Evolutionary conservation across 305 asterid genomes (phyloP).

Genomic region (Fraxinus angustifolia): DNA sequence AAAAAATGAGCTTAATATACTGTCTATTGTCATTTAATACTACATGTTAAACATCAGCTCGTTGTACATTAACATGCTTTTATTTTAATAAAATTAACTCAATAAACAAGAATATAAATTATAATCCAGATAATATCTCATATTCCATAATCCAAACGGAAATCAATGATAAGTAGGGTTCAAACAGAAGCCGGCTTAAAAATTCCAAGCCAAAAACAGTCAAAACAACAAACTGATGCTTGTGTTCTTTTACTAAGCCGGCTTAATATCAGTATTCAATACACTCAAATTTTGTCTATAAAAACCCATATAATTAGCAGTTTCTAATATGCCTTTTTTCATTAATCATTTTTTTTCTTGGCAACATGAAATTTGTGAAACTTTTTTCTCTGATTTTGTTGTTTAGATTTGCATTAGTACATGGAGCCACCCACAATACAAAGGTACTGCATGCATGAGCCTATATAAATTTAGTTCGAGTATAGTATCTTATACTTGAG

Average conservation of each 20-base stretch:
- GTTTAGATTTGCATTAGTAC: slow-evolving; percentile 24
- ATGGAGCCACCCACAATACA: slow-evolving; percentile 22
- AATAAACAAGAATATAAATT: not conserved
- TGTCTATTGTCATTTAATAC: not conserved
- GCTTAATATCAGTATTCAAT: slow-evolving; percentile 6
- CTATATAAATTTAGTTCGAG: not conserved
- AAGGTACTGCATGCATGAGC: slow-evolving; percentile 29
- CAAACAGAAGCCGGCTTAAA: slow-evolving; percentile 33
- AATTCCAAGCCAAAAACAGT: slow-evolving; percentile 24
- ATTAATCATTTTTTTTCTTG: slow-evolving; percentile 4
- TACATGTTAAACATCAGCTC: not conserved
- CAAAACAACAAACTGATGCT: slow-evolving; percentile 16
- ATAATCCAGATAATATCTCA: not conserved
- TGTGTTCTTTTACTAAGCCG: slow-evolving; percentile 21
- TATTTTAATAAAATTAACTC: not conserved
- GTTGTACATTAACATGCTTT: not conserved
- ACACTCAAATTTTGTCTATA: slow-evolving; percentile 22
- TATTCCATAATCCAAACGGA: not conserved
- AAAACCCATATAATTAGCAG: slow-evolving; percentile 22
- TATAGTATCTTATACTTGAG: not conserved
- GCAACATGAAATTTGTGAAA: slow-evolving; percentile 27
- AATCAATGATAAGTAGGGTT: not conserved
- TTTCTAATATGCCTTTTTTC: slow-evolving; percentile 9
- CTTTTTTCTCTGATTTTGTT: slow-evolving; percentile 25
- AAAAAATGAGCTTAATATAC: too few relatives aligned